Conservation (phyloP, 1,139 yeast species). For the Blastobotrys capitulatus region DNA sequence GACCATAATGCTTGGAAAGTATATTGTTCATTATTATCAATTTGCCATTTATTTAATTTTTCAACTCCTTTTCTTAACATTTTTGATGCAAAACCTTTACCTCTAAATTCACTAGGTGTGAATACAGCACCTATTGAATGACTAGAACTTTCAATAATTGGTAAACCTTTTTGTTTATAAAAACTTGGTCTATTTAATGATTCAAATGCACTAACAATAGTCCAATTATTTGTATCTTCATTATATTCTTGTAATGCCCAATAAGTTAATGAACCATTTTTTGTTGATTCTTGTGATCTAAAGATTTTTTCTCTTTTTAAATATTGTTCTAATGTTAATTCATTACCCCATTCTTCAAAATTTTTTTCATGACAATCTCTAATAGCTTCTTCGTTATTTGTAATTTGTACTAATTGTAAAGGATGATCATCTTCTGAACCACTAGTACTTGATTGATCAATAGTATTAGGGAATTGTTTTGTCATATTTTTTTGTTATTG, state of each 20-base stretch:
- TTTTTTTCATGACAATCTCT: constrained; percentile 46
- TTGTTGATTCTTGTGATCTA: constrained; percentile 16
- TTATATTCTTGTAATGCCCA: constrained; percentile 27
- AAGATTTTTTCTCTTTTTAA: constrained; percentile 27
- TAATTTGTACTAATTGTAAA: constrained; percentile 17
- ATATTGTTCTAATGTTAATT: constrained; percentile 27
- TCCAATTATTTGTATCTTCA: constrained; percentile 15
- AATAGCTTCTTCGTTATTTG: constrained; percentile 39
- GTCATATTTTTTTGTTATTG: neutral
- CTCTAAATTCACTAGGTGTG: constrained; percentile 52
- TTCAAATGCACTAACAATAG: constrained; percentile 44
- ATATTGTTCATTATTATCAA: constrained; percentile 34
- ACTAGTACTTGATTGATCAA: neutral
- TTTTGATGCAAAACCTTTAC: constrained; percentile 56
- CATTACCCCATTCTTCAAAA: constrained; percentile 46
- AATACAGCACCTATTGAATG: constrained; percentile 63
- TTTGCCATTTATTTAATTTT: constrained; percentile 36
- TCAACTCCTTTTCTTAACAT: constrained; percentile 44
- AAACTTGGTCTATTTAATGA: constrained; percentile 42
- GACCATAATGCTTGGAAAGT: constrained; percentile 56
- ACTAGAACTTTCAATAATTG: constrained; percentile 34
- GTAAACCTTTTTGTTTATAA: constrained; percentile 24
- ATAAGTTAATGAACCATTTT: constrained; percentile 21
- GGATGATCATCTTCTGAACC: constrained; percentile 13
- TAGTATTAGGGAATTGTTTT: neutral